Evolutionary conservation across 805 yeast species (phyloP).

Genomic region (Allodekkera sacchari): DNA sequence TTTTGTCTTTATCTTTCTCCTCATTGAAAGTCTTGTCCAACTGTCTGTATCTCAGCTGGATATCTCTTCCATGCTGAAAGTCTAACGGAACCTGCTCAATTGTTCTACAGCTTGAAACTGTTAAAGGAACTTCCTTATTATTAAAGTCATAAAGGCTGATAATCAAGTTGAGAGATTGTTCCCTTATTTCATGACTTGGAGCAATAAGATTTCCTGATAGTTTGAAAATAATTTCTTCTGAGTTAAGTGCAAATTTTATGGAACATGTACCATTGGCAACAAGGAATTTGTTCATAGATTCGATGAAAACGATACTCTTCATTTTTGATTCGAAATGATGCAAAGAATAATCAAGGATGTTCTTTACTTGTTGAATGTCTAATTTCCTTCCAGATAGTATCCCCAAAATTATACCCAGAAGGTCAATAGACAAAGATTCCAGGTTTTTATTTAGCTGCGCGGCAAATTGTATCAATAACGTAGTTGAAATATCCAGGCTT

Average conservation of each 20-base stretch:
- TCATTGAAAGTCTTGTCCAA: conserved; percentile 38
- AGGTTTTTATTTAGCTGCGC: too few relatives aligned
- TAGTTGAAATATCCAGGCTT: conserved; percentile 18
- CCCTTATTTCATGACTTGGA: conserved; percentile 45
- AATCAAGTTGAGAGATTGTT: conserved; percentile 32
- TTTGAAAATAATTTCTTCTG: conserved; percentile 12
- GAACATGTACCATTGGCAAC: conserved; percentile 2
- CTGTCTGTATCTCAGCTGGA: conserved; percentile 58
- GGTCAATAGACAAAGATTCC: conserved; percentile 30
- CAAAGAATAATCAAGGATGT: conserved; percentile 13
- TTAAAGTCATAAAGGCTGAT: conserved; percentile 32
- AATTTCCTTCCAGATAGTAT: conserved; percentile 22
- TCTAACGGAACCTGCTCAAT: conserved; percentile 70
- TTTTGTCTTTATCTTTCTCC: conserved; percentile 13
- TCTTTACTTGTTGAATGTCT: conserved; percentile 7
- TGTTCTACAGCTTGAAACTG: conserved; percentile 34
- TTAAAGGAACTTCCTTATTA: conserved; percentile 15
- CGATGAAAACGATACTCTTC: conserved; percentile 30
- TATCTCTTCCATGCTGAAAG: conserved; percentile 65
- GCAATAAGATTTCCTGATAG: conserved; percentile 31
- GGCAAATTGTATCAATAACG: conserved; percentile 17
- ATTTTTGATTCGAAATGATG: conserved; percentile 16
- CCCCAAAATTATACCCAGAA: conserved; percentile 32
- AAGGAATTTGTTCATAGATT: conserved; percentile 26
- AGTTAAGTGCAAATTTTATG: conserved; percentile 2